A percentile compares a stretch with the other conserved stretches of the same genome.
Evolutionary conservation across 805 yeast genomes (phyloP).

Genomic region (Wickerhamomyces pijperi): DNA sequence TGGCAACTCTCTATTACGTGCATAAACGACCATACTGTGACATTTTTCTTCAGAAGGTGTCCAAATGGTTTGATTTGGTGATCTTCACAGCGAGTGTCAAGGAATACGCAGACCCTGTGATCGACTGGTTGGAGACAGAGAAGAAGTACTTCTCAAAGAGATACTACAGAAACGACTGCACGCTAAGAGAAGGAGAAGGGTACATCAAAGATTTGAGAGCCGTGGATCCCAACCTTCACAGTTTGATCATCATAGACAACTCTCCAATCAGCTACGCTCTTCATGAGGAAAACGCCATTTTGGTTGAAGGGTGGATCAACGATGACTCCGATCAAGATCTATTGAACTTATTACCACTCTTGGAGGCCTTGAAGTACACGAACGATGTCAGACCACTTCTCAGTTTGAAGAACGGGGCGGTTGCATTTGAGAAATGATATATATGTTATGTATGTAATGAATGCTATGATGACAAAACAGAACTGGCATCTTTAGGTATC

Average conservation of each 20-base stretch:
- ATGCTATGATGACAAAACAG: neutral
- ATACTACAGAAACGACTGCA: conserved; percentile 73
- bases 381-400: conserved; percentile 77
- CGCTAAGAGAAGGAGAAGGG: conserved; percentile 66
- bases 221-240: conserved; percentile 43
- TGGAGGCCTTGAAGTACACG: conserved; percentile 64
- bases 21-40: conserved; percentile 90
- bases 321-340: conserved; percentile 88
- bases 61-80: conserved; percentile 80
- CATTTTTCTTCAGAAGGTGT: conserved; percentile 64
- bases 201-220: conserved; percentile 66
- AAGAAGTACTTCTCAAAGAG: conserved; percentile 42
- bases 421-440: conserved; percentile 32
- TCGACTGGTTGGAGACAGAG: conserved; percentile 79
- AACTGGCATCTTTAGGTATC: conserved; percentile 2
- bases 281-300: conserved; percentile 81
- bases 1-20: conserved; percentile 78
- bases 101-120: conserved; percentile 95
- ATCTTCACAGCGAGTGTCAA: conserved; percentile 91
- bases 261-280: conserved; percentile 82
- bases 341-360: conserved; percentile 69
- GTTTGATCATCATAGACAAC: conserved; percentile 76
- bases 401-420: conserved; percentile 65
- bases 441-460: neutral
- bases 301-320: conserved; percentile 95